phyloP scores from a whole-genome alignment of 2,329 filamentous ascomycete genomes.

The Sphaerulina vaccinii region DNA sequence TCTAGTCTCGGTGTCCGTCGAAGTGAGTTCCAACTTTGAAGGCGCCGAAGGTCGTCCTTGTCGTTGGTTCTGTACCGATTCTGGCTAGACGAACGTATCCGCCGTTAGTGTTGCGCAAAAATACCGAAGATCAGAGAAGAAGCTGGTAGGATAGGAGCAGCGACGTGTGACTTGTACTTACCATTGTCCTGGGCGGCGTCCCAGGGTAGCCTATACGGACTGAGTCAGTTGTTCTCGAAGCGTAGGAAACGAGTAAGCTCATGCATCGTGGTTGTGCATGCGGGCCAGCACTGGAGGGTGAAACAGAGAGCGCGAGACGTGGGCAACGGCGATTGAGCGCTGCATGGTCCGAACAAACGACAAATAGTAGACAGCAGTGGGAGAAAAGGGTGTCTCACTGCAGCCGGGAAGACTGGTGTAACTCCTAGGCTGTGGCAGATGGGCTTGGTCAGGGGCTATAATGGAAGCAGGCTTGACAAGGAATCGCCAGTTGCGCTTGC shows the following conservation, averaged over 20 bases:
- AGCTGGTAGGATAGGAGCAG: background rate
- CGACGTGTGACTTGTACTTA: constrained; percentile 24
- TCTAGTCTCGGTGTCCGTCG: constrained; percentile 23
- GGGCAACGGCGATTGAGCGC: constrained; percentile 21
- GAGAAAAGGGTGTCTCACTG: constrained; percentile 25
- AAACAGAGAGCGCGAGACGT: constrained; percentile 21
- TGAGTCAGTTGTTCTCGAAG: constrained; percentile 26
- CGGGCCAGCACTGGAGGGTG: constrained; percentile 18
- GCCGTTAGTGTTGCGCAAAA: constrained; percentile 25
- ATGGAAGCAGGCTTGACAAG: constrained; percentile 18
- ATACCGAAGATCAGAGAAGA: constrained; percentile 5
- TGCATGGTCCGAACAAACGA: constrained; percentile 21
- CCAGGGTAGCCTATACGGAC: constrained; percentile 21
- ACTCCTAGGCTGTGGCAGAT: constrained; percentile 25
- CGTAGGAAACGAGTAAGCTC: constrained; percentile 19
- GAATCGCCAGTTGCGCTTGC: constrained; percentile 17
- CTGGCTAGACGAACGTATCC: constrained; percentile 23
- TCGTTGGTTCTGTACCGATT: constrained; percentile 18
- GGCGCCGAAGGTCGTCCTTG: constrained; percentile 24
- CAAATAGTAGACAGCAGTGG: constrained; percentile 17
- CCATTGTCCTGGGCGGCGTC: constrained; percentile 23
- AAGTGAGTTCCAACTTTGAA: constrained; percentile 28
- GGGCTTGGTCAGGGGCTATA: constrained; percentile 26
- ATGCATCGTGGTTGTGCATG: constrained; percentile 27
- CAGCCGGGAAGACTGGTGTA: constrained; percentile 25